Evolutionary conservation across 1,139 yeast genomes (phyloP), one percentile per base, ranked within the genome.

Genomic region (Pneumocystis oryctolagi): DNA sequence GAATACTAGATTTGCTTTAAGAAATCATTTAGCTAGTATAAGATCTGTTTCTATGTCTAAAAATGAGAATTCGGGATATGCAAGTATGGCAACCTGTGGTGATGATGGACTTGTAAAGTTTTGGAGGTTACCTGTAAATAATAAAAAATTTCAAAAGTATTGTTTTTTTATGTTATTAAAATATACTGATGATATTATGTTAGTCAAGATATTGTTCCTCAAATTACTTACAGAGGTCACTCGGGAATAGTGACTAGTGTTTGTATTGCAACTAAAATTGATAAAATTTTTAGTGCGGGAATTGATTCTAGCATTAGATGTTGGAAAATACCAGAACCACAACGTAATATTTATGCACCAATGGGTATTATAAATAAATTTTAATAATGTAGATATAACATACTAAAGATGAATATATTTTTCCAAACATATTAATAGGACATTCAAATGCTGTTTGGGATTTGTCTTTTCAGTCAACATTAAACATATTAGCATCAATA

Each of bases 371-470:
- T 18, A 18, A 39, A 30, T 9, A 35, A 3, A 12, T 57, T 35
- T 25, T 39, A 35, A 25, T 57, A 12, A 35, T 57, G 30, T 31
- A 5, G 12, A 6, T 39, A 12, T 39, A 57, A 39, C 34, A 28
- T 25, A 47, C 25, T 47, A 25, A 47, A 47, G 59, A 57, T 35
- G 59, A 57, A 2, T 57, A 14, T 12, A 14, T 20, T 35, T 14
- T 20, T 12, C 37, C 59, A 39, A 57, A 28, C 16, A 30, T 59
- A 32, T n/a, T 59, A 20, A 31, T 18, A 14, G 61, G 61, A 0
- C 61, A 59, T 31, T 35, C 61, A 31, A 39, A 59, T 40, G 61
- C 61, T 30, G 53, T 59, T 25, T 59, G 61, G 61, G 61, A 53
- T 59, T 20, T 59, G 16, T 40, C 47, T 47, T 34, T 59, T 25